Base-by-base conservation (phyloP, 495 filamentous ascomycete genomes). In the Hyaloscypha variabilis region DNA sequence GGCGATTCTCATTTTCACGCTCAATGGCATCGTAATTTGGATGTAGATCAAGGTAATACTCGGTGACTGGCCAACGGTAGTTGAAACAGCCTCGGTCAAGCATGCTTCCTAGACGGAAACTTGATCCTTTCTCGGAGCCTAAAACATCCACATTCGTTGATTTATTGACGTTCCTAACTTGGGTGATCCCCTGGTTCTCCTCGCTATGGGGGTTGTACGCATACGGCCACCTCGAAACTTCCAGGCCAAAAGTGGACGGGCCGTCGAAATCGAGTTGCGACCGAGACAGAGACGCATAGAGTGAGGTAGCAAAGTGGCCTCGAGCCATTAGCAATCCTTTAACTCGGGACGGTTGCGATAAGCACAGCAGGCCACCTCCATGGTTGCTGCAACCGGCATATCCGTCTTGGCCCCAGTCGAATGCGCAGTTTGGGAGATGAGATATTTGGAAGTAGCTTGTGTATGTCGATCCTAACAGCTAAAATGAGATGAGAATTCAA, bases 41-140 rank as follows among this genome's bases (percentile, higher is more conserved):
- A 60, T 39, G 30, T 46, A 51, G 29, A 53, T 69, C 61, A 60
- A 68, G 21, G 57, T 50, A 59, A 58, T 70, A 70, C 51, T 72
- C 70, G 26, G 67, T 64, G 31, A 67, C 57, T 49, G n/a, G n/a
- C n/a, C n/a, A n/a, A n/a, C 68, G 70, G 55, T 65, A 68, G 58
- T 71, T 73, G 25, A 71, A 73, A 46, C 57, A 71, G 23, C 71
- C 69, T 36, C 71, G 63, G 30, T 69, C 66, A n/a, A 62, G 63
- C 63, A 66, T 65, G 1, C 55, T 39, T 2, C 70, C 67, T 1
- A 72, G 61, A 23, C 30, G 30, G 29, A 70, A 56, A 10, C 58
- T 67, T 0, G 67, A 72, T 10, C 67, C 64, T 11, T 49, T 62
- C 6, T 68, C 55, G 21, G 4, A 29, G 14, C 21, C 23, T 14